These are phyloP conservation scores for Neocallimastix lanati DNA, from an alignment of 192 early-diverging fungal species.

Conservation along the genomic window DNA sequence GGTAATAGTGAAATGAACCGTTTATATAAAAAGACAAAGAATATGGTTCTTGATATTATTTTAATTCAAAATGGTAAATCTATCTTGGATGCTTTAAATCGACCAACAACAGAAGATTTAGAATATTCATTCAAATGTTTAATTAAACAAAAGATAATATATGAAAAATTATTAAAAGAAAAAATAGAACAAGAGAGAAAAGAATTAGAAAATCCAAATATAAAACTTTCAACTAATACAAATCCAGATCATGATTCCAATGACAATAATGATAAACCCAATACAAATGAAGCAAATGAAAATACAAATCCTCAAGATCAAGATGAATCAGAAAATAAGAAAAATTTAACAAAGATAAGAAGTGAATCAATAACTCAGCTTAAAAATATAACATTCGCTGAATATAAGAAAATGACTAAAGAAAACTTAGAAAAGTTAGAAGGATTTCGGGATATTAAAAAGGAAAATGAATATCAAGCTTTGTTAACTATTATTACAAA, in stretches of 20 bases:
- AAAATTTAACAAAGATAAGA: neutral
- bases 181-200: neutral
- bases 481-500: neutral
- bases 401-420: neutral
- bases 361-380: neutral
- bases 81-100: neutral
- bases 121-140: neutral
- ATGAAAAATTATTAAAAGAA: neutral
- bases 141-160: neutral
- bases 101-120: neutral
- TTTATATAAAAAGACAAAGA: neutral
- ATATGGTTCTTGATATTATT: neutral
- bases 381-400: neutral
- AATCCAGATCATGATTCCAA: neutral
- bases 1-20: neutral
- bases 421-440: neutral
- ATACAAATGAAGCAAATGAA: neutral
- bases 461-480: neutral
- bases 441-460: neutral
- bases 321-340: neutral
- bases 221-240: neutral
- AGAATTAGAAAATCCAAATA: neutral
- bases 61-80: neutral
- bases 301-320: neutral
- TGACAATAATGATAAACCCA: neutral